Evolutionary conservation across 306 rosid genomes (phyloP).

Genomic region (Prunus mume): DNA sequence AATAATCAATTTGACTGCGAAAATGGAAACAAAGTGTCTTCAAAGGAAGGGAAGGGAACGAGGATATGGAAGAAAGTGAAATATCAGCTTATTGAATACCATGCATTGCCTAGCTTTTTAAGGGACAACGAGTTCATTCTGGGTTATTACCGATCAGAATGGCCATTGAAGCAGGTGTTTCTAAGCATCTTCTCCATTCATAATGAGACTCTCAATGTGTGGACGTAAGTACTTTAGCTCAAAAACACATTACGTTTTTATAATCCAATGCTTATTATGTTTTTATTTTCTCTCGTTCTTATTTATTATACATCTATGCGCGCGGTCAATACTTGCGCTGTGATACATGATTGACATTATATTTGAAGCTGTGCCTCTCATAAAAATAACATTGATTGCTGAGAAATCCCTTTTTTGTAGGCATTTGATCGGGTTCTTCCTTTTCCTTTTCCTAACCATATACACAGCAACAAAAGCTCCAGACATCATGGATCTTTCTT

Average conservation of each 20-base stretch:
- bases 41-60: slow-evolving; percentile 32
- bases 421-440: slow-evolving; percentile 72
- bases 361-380: background rate
- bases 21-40: slow-evolving; percentile 15
- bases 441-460: slow-evolving; percentile 55
- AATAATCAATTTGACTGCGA: slow-evolving; percentile 22
- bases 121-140: slow-evolving; percentile 63
- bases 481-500: slow-evolving; percentile 34
- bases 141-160: slow-evolving; percentile 52
- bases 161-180: slow-evolving; percentile 60
- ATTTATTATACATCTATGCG: background rate
- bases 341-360: background rate
- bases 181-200: slow-evolving; percentile 63
- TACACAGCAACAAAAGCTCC: slow-evolving; percentile 51
- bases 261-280: background rate
- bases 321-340: background rate
- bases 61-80: slow-evolving; percentile 38
- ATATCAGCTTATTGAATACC: slow-evolving; percentile 54
- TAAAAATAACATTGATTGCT: background rate
- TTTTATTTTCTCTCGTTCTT: background rate
- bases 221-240: slow-evolving; percentile 53
- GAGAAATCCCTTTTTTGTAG: slow-evolving; percentile 31
- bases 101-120: slow-evolving; percentile 47
- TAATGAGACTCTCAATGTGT: slow-evolving; percentile 66
- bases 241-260: background rate